Evolutionary conservation across 2,329 filamentous ascomycete genomes (phyloP).

Genomic region (Phyllosticta citribraziliensis): DNA sequence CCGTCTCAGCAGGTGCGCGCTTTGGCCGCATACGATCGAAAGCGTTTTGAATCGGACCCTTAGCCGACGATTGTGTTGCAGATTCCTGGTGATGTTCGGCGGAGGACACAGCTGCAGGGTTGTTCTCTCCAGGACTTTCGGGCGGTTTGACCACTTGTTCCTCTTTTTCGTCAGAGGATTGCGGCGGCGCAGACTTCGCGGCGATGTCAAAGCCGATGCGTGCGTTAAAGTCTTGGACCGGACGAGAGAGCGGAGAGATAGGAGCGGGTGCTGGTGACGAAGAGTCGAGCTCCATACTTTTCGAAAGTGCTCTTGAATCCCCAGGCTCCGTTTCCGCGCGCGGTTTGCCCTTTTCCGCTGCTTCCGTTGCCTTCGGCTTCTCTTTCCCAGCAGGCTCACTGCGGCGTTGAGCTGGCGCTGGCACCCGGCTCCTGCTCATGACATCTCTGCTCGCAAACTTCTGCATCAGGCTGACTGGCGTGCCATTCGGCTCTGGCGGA

Average conservation of each 20-base stretch:
- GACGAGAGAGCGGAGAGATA: not conserved
- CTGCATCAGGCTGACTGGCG: constrained; percentile 18
- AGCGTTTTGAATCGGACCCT: constrained; percentile 46
- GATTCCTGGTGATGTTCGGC: constrained; percentile 11
- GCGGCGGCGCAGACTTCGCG: constrained; percentile 13
- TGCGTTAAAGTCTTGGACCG: constrained; percentile 30
- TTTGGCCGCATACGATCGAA: constrained; percentile 57
- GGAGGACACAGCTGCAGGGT: not conserved
- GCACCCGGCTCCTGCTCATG: constrained; percentile 13
- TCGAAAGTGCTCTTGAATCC: constrained; percentile 17
- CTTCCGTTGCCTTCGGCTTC: not conserved
- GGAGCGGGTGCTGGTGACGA: not conserved
- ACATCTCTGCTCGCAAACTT: constrained; percentile 23
- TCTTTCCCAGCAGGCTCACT: not conserved
- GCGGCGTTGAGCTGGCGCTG: not conserved
- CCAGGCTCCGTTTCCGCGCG: constrained; percentile 12
- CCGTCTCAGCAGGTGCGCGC: constrained; percentile 52
- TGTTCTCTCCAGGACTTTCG: not conserved
- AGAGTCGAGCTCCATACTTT: constrained; percentile 4
- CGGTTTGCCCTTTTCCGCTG: constrained; percentile 2
- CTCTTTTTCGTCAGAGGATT: not conserved
- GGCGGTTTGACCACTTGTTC: not conserved
- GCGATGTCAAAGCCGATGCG: constrained; percentile 17
- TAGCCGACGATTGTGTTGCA: constrained; percentile 15
- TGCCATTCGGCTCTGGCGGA: not conserved